phyloP scores from a whole-genome alignment of 768 basidiomycete species.

The Dacryopinax spathularia region DNA sequence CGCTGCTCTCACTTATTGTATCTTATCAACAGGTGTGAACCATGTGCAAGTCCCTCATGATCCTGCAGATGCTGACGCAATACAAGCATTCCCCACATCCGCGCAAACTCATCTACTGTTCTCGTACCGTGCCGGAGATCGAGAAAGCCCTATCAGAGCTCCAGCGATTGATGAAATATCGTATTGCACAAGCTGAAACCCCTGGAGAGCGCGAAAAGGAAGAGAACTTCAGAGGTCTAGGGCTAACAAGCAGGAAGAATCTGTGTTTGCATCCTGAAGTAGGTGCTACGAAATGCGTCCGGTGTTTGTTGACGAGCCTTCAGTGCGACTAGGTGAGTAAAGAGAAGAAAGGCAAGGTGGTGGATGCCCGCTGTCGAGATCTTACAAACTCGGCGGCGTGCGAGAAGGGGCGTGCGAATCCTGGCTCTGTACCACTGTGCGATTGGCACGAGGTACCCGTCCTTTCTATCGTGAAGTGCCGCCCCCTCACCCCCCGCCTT shows the following conservation, averaged over 20 bases:
- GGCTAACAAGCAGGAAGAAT: conserved; percentile 91
- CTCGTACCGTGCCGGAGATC: conserved; percentile 97
- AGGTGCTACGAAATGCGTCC: conserved; percentile 6
- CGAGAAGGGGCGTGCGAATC: conserved; percentile 70
- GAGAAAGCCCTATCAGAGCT: conserved; percentile 94
- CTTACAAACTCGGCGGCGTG: conserved; percentile 73
- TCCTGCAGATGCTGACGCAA: neutral
- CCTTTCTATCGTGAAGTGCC: conserved; percentile 3
- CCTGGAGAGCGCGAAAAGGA: conserved; percentile 67
- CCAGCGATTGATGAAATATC: conserved; percentile 84
- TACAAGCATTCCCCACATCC: conserved; percentile 75
- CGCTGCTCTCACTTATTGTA: conserved; percentile 84
- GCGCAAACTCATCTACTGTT: conserved; percentile 94
- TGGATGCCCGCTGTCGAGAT: conserved; percentile 93
- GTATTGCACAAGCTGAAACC: conserved; percentile 55
- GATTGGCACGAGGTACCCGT: conserved; percentile 80
- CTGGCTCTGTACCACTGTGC: conserved; percentile 83
- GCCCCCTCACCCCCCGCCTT: neutral
- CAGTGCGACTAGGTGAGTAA: conserved; percentile 55
- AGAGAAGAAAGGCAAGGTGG: conserved; percentile 96
- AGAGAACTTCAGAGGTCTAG: conserved; percentile 69
- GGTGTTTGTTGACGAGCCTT: neutral
- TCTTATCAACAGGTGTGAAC: conserved; percentile 82
- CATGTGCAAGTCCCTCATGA: neutral
- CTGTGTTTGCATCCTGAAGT: conserved; percentile 92